Conservation (phyloP, 2,329 filamentous ascomycete species). For the Aspergillus persii region DNA sequence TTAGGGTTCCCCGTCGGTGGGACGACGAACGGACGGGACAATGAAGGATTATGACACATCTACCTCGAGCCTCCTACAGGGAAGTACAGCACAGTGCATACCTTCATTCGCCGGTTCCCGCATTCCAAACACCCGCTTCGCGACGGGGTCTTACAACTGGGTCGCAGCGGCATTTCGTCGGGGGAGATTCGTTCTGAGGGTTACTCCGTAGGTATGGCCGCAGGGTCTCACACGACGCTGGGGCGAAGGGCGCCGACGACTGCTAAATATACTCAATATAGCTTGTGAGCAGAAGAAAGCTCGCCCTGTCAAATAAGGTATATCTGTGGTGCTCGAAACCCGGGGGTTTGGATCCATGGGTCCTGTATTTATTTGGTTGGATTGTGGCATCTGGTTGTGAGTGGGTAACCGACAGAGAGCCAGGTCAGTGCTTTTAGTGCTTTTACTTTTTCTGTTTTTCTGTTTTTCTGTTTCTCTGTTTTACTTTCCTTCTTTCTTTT, state of each 20-base stretch:
- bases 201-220: too few relatives aligned
- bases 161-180: slow-evolving; percentile 18
- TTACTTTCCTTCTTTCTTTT: background rate
- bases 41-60: background rate
- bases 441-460: too few relatives aligned
- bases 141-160: slow-evolving; percentile 12
- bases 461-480: too few relatives aligned
- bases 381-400: background rate
- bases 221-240: background rate
- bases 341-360: background rate
- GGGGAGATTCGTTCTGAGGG: background rate
- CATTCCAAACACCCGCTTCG: slow-evolving; percentile 21
- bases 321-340: background rate
- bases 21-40: too few relatives aligned
- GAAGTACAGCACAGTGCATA: slow-evolving; percentile 1
- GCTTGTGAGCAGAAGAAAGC: background rate
- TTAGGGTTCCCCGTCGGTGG: too few relatives aligned
- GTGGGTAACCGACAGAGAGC: background rate
- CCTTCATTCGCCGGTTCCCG: slow-evolving; percentile 20
- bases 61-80: slow-evolving; percentile 2
- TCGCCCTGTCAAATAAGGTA: background rate
- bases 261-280: too few relatives aligned
- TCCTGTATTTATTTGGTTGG: background rate
- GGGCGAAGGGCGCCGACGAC: background rate
- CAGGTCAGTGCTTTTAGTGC: background rate